Evolutionary conservation across 768 basidiomycete genomes (phyloP).

Genomic region (Amanita inopinata): DNA sequence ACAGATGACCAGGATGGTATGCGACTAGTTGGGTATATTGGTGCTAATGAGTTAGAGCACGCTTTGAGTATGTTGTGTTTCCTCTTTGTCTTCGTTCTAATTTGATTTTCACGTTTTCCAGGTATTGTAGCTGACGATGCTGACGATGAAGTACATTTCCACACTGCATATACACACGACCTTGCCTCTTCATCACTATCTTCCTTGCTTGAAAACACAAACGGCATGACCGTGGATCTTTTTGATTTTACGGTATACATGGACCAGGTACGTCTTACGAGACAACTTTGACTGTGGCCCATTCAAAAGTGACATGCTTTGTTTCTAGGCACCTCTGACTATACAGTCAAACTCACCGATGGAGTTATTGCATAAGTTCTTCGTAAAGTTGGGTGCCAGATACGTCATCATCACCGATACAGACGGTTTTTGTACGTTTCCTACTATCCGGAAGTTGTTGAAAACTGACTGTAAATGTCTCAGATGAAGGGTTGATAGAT

Average conservation of each 20-base stretch:
- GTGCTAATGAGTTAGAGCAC: constrained; percentile 89
- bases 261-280: constrained; percentile 54
- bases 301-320: constrained; percentile 1
- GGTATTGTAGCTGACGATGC: constrained; percentile 70
- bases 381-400: constrained; percentile 87
- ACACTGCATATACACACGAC: constrained; percentile 31
- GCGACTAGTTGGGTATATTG: constrained; percentile 84
- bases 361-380: constrained; percentile 89
- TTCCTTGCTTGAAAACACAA: constrained; percentile 39
- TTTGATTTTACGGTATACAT: constrained; percentile 85
- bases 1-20: constrained; percentile 29
- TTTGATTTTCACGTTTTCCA: constrained; percentile 19
- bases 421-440: constrained; percentile 66
- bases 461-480: neutral
- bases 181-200: constrained; percentile 49
- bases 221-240: constrained; percentile 32
- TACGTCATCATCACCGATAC: constrained; percentile 80
- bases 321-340: constrained; percentile 69
- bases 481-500: constrained; percentile 86
- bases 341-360: constrained; percentile 79
- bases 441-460: neutral
- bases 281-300: neutral
- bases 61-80: constrained; percentile 56
- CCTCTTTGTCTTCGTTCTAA: constrained; percentile 7
- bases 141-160: constrained; percentile 60